Evolutionary conservation across 352 stramenopile genomes (phyloP).

Genomic region (Globisporangium echinulatum): DNA sequence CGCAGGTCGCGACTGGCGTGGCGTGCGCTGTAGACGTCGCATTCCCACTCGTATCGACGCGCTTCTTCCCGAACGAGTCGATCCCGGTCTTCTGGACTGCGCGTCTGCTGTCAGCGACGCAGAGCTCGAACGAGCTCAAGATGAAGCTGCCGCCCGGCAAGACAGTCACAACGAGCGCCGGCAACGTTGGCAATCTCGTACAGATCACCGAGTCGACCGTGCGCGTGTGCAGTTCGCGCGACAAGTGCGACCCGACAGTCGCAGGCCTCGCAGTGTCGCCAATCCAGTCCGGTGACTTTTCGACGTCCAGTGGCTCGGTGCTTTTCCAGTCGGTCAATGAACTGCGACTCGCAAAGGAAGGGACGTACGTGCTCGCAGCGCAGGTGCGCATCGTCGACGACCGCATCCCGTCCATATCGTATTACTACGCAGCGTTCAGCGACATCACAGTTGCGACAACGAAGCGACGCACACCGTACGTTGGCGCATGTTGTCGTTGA

Average conservation of each 20-base stretch:
- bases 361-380: slow-evolving; percentile 37
- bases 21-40: slow-evolving; percentile 28
- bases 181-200: slow-evolving; percentile 20
- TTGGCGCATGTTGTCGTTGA: neutral
- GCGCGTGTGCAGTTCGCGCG: slow-evolving; percentile 25
- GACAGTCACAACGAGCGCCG: slow-evolving; percentile 21
- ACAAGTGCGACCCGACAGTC: slow-evolving; percentile 30
- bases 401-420: slow-evolving; percentile 26
- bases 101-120: slow-evolving; percentile 13
- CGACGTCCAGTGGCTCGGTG: slow-evolving; percentile 16
- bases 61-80: slow-evolving; percentile 31
- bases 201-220: slow-evolving; percentile 47
- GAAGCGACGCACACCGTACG: slow-evolving; percentile 8
- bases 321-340: slow-evolving; percentile 36
- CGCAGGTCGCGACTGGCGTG: slow-evolving; percentile 18
- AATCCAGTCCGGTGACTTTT: slow-evolving; percentile 40
- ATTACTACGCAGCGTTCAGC: slow-evolving; percentile 44
- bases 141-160: slow-evolving; percentile 34
- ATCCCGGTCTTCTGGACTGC: slow-evolving; percentile 42
- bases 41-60: slow-evolving; percentile 22
- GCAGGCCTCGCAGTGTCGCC: slow-evolving; percentile 15
- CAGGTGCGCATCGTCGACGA: slow-evolving; percentile 36
- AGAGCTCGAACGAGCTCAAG: slow-evolving; percentile 33
- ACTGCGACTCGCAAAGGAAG: slow-evolving; percentile 25
- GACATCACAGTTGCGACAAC: slow-evolving; percentile 26